phyloP scores from a whole-genome alignment of 192 early-diverging fungal species.

The Irineochytrium annulatum region DNA sequence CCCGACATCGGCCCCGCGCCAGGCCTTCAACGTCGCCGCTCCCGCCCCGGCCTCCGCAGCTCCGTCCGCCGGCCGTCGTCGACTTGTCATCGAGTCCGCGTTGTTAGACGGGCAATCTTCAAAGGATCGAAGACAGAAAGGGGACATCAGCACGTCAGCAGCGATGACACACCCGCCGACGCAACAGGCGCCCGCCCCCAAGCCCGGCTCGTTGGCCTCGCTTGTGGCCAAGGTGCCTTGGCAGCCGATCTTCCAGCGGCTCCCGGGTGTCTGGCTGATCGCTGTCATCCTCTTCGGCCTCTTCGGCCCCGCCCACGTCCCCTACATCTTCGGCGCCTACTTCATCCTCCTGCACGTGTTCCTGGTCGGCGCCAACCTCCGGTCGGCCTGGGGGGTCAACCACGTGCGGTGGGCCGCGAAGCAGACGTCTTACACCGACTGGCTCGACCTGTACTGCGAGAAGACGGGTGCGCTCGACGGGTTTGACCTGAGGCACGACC shows the following conservation, averaged over 20 bases:
- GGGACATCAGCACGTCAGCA: no score
- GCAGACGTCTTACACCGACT: conserved; percentile 24
- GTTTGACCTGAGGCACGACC: conserved; percentile 12
- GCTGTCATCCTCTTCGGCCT: conserved; percentile 16
- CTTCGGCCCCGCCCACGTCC: conserved; percentile 25
- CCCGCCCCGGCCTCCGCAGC: no score
- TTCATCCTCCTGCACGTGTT: conserved; percentile 27
- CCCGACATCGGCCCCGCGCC: no score
- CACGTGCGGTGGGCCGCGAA: conserved; percentile 6
- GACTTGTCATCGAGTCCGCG: no score
- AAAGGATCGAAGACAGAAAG: no score
- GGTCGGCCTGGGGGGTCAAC: conserved; percentile 25
- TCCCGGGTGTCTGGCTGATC: conserved; percentile 31
- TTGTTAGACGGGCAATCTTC: no score
- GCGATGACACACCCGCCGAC: no score
- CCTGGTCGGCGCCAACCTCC: conserved; percentile 14
- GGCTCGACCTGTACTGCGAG: conserved; percentile 25
- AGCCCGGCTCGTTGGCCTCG: not conserved
- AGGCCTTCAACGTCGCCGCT: no score
- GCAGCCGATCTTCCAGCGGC: conserved; percentile 24
- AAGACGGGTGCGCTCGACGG: conserved; percentile 2
- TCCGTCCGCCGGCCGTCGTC: no score
- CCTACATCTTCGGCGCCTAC: conserved; percentile 24
- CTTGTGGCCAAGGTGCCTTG: conserved; percentile 5
- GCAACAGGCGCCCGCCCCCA: not conserved